Percentiles rank a stretch among this genome's conserved stretches.
Conservation (phyloP, 164 flowering plant species). For the Paratinospora sagittata region DNA sequence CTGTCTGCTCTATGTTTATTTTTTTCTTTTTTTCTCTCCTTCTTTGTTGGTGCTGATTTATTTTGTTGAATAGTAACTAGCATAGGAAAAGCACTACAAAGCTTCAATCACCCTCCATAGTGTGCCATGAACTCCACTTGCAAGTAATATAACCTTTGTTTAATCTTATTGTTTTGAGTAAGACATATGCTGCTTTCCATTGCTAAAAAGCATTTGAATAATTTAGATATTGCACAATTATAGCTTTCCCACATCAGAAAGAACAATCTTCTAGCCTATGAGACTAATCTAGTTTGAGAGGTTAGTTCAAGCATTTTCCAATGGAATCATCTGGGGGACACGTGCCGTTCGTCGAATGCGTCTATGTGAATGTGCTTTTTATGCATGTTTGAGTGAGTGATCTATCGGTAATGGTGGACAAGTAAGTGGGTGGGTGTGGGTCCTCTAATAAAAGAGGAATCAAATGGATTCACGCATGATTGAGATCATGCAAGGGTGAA, state of each 20-base stretch:
- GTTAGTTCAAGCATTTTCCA: background rate
- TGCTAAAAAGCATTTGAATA: constrained; percentile 12
- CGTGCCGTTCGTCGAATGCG: background rate
- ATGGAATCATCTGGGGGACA: background rate
- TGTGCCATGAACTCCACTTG: constrained; percentile 46
- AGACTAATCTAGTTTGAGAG: background rate
- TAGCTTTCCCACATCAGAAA: constrained; percentile 1
- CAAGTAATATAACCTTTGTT: constrained; percentile 18
- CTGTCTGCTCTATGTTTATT: background rate
- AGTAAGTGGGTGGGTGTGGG: background rate
- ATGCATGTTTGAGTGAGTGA: background rate
- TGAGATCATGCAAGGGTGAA: background rate
- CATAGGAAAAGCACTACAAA: constrained; percentile 13
- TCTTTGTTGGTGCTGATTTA: constrained; percentile 18
- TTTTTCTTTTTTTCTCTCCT: background rate
- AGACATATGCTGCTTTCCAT: constrained; percentile 19
- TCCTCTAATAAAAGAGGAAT: background rate
- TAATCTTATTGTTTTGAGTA: constrained; percentile 17
- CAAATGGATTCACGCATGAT: background rate
- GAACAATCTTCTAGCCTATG: background rate
- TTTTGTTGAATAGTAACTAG: constrained; percentile 16
- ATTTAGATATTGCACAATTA: background rate
- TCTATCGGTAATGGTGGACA: background rate
- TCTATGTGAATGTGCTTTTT: background rate
- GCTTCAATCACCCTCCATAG: constrained; percentile 33